Percentiles rank a stretch among this genome's conserved stretches.
Evolutionary conservation across 2,329 filamentous ascomycete species (phyloP).

Genomic region (Akanthomyces uredinophilus): DNA sequence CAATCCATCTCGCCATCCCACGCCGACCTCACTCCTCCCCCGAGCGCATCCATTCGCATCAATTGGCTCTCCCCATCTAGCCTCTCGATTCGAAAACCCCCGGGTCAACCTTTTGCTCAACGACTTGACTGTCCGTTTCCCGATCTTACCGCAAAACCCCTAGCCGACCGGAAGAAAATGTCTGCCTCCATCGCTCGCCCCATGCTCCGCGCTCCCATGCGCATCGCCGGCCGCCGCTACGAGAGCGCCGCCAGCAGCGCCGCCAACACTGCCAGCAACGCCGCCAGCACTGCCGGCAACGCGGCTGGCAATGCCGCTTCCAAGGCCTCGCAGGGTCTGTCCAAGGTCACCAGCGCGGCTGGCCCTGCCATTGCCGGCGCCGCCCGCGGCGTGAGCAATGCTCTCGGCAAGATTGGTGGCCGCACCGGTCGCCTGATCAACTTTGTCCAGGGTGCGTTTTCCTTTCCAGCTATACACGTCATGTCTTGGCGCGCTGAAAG

Average conservation of each 20-base stretch:
- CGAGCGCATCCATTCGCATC: slow-evolving; percentile 21
- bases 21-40: slow-evolving; percentile 14
- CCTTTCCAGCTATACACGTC: neutral
- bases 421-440: slow-evolving; percentile 72
- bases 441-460: slow-evolving; percentile 74
- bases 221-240: slow-evolving; percentile 50
- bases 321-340: slow-evolving; percentile 73
- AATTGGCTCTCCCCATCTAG: slow-evolving; percentile 31
- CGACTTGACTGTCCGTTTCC: slow-evolving; percentile 8
- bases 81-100: slow-evolving; percentile 21
- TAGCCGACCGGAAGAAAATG: slow-evolving; percentile 18
- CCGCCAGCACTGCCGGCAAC: slow-evolving; percentile 39
- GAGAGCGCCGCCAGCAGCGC: slow-evolving; percentile 45
- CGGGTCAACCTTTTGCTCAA: slow-evolving; percentile 5
- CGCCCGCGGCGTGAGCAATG: slow-evolving; percentile 59
- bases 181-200: slow-evolving; percentile 37
- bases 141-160: slow-evolving; percentile 16
- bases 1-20: slow-evolving; percentile 19
- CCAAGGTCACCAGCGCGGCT: slow-evolving; percentile 73
- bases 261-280: slow-evolving; percentile 37
- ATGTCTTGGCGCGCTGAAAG: no score
- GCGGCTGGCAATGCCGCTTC: slow-evolving; percentile 38
- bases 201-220: slow-evolving; percentile 42
- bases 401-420: slow-evolving; percentile 74
- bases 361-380: slow-evolving; percentile 71